phyloP scores from a whole-genome alignment of 2,329 filamentous ascomycete species.

The Phialocephala subalpina region DNA sequence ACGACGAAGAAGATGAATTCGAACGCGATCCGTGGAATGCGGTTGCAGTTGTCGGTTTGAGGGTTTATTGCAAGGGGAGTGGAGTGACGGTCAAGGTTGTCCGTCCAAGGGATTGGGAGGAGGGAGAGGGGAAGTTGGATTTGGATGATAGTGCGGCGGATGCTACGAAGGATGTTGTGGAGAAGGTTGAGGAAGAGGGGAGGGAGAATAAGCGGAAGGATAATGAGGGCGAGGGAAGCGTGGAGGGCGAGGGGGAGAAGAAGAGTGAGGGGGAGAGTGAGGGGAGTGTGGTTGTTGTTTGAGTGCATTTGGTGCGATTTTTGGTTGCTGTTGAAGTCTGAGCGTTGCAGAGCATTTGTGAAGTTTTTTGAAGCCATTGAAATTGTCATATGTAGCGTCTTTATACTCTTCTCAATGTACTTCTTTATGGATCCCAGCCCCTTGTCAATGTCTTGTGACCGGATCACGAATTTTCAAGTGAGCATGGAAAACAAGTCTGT shows the following conservation, averaged over 20 bases:
- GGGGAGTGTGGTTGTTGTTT: slow-evolving; percentile 20
- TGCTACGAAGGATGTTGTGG: slow-evolving; percentile 12
- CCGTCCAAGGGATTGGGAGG: slow-evolving; percentile 34
- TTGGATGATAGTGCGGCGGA: slow-evolving; percentile 50
- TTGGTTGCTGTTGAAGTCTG: background rate
- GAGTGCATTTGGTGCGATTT: background rate
- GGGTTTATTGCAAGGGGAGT: slow-evolving; percentile 62
- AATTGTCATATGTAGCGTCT: slow-evolving; percentile 1
- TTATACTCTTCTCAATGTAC: slow-evolving; percentile 4
- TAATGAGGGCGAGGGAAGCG: background rate
- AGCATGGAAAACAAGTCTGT: no score
- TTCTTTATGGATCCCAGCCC: background rate
- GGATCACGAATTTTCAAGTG: no score
- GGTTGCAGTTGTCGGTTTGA: slow-evolving; percentile 65
- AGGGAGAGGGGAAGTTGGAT: slow-evolving; percentile 46
- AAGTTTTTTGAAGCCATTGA: background rate
- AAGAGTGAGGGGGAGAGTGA: slow-evolving; percentile 15
- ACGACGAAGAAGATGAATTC: slow-evolving; percentile 62
- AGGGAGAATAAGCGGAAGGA: slow-evolving; percentile 14
- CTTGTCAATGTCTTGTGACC: no score
- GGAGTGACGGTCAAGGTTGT: slow-evolving; percentile 39
- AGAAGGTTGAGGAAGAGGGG: slow-evolving; percentile 23
- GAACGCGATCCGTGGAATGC: slow-evolving; percentile 69
- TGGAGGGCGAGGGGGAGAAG: background rate
- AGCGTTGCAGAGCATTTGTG: background rate